Conservation (phyloP, 1,284 basidiomycete genomes). For the Stereum hirsutum region DNA sequence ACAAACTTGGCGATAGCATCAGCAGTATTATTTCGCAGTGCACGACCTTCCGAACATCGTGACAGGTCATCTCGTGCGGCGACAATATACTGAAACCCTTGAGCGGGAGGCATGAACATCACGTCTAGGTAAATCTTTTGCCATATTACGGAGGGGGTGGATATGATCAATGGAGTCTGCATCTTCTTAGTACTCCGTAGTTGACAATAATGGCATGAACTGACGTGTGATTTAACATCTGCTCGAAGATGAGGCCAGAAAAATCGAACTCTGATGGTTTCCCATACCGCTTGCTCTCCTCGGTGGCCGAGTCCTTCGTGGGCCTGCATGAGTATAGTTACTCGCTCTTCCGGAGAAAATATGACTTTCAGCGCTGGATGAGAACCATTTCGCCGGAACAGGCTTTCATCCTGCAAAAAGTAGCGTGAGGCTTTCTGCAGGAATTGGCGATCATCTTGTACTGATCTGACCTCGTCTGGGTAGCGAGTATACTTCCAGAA, state of each 20-base stretch:
- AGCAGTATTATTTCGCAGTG: constrained; percentile 5
- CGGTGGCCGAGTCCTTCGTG: constrained; percentile 20
- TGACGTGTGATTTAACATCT: constrained; percentile 7
- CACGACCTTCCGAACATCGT: constrained; percentile 1
- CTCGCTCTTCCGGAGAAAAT: not conserved
- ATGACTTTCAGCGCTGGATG: constrained; percentile 12
- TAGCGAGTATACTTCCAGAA: constrained; percentile 3
- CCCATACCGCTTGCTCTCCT: constrained; percentile 15
- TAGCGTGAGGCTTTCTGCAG: constrained; percentile 8
- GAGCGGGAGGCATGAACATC: constrained; percentile 18
- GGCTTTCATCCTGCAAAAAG: constrained; percentile 1
- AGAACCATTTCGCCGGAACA: constrained; percentile 5
- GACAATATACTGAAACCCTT: constrained; percentile 15
- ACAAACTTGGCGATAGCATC: constrained; percentile 18
- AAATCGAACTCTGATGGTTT: constrained; percentile 14
- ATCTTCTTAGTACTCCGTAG: constrained; percentile 16
- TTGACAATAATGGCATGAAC: constrained; percentile 28
- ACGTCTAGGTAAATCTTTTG: constrained; percentile 24
- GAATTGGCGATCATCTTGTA: constrained; percentile 3
- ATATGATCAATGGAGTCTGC: constrained; percentile 20
- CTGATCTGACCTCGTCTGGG: not conserved
- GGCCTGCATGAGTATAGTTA: constrained; percentile 4
- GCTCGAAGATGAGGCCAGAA: constrained; percentile 23
- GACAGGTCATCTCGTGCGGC: constrained; percentile 9
- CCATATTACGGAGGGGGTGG: constrained; percentile 20